Conservation (phyloP, 2,329 filamentous ascomycete species). For the Hypoxylon sp. region DNA sequence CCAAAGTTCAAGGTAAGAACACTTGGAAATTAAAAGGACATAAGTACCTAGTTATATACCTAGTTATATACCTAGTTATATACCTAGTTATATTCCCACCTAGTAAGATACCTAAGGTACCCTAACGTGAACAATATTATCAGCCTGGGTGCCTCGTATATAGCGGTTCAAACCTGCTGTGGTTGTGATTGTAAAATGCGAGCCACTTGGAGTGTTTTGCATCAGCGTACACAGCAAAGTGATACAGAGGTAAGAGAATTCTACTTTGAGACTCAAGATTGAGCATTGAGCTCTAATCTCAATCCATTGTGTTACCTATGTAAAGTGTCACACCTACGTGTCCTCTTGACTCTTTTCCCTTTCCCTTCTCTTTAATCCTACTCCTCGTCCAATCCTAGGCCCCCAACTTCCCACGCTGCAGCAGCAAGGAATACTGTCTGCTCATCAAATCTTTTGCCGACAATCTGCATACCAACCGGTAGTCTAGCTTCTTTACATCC, state of each 20-base stretch:
- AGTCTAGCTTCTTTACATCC: constrained; percentile 45
- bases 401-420: constrained; percentile 53
- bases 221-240: too few species aligned
- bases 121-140: too few species aligned
- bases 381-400: constrained; percentile 50
- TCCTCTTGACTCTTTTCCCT: not conserved
- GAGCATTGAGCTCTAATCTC: not conserved
- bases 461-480: constrained; percentile 54
- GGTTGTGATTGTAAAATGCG: too few species aligned
- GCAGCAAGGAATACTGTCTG: constrained; percentile 51
- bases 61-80: too few species aligned
- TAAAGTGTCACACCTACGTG: constrained; percentile 3
- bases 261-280: not conserved
- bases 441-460: constrained; percentile 52
- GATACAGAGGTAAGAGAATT: not conserved
- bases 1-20: not conserved
- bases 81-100: too few species aligned
- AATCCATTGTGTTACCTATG: not conserved
- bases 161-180: too few species aligned
- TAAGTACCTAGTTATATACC: too few species aligned
- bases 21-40: too few species aligned
- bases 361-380: not conserved
- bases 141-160: too few species aligned
- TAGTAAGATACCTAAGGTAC: too few species aligned
- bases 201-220: too few species aligned